phyloP scores from a whole-genome alignment of 768 basidiomycete genomes.

The Sarcomyxa edulis region DNA sequence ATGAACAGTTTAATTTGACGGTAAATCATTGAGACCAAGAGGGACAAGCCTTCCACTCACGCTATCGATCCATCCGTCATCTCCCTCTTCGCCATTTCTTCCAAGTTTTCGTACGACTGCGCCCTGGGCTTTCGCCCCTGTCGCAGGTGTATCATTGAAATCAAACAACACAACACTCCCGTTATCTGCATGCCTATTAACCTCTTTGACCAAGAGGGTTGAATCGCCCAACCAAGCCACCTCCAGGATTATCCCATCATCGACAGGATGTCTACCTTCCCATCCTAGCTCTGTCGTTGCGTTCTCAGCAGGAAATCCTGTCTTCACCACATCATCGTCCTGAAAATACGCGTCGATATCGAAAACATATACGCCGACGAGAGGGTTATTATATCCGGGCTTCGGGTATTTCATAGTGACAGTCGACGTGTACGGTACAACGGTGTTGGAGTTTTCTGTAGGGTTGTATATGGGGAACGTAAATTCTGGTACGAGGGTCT shows the following conservation, averaged over 20 bases:
- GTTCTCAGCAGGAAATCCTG: constrained; percentile 28
- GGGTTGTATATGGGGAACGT: constrained; percentile 92
- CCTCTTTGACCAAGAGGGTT: constrained; percentile 77
- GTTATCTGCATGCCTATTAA: constrained; percentile 76
- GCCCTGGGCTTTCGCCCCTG: constrained; percentile 28
- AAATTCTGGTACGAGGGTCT: constrained; percentile 83
- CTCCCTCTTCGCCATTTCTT: constrained; percentile 78
- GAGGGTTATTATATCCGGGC: constrained; percentile 85
- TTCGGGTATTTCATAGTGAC: constrained; percentile 83
- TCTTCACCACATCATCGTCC: constrained; percentile 19
- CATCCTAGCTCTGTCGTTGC: constrained; percentile 60
- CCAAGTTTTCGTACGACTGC: constrained; percentile 74
- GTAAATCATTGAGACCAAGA: not conserved
- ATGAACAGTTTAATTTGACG: constrained; percentile 8
- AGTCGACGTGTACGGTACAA: constrained; percentile 74
- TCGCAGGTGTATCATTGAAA: constrained; percentile 23
- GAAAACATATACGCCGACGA: constrained; percentile 80
- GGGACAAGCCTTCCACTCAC: constrained; percentile 35
- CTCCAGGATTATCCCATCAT: constrained; percentile 73
- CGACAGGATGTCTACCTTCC: constrained; percentile 47
- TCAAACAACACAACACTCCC: constrained; percentile 82
- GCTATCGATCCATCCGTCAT: constrained; percentile 92
- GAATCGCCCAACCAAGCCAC: constrained; percentile 83
- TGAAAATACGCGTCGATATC: constrained; percentile 56
- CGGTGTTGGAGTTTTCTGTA: constrained; percentile 56